Percentiles rank a stretch among this genome's conserved stretches.
Evolutionary conservation across 345 rosid species (phyloP).

Genomic region (Hibiscus mutabilis): DNA sequence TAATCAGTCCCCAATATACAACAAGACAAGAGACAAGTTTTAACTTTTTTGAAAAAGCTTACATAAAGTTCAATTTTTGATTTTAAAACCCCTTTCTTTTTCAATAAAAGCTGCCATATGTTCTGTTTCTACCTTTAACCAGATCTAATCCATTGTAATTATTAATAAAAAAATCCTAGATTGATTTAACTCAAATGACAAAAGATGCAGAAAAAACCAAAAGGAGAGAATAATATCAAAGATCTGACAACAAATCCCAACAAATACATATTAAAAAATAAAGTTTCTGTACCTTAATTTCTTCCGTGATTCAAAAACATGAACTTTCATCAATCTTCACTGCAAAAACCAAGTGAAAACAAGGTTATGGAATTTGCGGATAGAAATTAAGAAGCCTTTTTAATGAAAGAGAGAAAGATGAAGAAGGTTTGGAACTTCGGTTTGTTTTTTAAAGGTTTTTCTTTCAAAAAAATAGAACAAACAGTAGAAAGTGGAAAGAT

Average conservation of each 20-base stretch:
- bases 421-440: neutral
- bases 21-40: constrained; percentile 37
- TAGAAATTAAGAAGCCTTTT: neutral
- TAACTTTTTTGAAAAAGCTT: constrained; percentile 39
- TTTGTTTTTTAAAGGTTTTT: neutral
- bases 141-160: constrained; percentile 29
- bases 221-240: constrained; percentile 19
- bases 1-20: constrained; percentile 23
- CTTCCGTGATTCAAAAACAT: constrained; percentile 13
- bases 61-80: constrained; percentile 28
- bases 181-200: constrained; percentile 8
- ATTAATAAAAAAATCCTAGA: constrained; percentile 13
- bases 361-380: neutral
- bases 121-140: constrained; percentile 17
- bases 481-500: constrained; percentile 4
- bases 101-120: constrained; percentile 9
- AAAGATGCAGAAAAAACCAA: constrained; percentile 18
- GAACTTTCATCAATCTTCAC: constrained; percentile 15
- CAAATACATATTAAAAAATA: constrained; percentile 7
- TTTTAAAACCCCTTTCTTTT: neutral
- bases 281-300: constrained; percentile 10
- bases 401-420: neutral
- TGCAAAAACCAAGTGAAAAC: constrained; percentile 4
- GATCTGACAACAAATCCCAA: constrained; percentile 35
- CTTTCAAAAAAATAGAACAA: neutral